These are phyloP conservation scores for Protomyces macrosporus DNA, from an alignment of 1,139 yeast genomes.

Conservation along the genomic window DNA sequence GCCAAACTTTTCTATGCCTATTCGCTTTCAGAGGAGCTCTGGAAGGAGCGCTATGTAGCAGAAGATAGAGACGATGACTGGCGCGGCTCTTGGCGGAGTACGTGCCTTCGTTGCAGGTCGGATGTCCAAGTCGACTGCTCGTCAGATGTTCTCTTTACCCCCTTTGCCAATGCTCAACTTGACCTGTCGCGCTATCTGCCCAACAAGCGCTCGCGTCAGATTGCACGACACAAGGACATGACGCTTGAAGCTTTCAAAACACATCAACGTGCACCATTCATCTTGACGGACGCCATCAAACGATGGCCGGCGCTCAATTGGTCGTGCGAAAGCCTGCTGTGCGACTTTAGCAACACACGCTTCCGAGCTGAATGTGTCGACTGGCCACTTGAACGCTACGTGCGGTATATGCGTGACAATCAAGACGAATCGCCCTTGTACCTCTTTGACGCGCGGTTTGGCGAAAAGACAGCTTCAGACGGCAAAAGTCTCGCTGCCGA, in stretches of 20 bases:
- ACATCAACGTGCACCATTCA: slow-evolving; percentile 61
- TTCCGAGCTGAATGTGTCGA: slow-evolving; percentile 82
- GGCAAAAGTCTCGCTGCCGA: slow-evolving; percentile 45
- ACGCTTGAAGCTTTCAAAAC: slow-evolving; percentile 44
- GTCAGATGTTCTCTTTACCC: slow-evolving; percentile 67
- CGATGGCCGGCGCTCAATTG: slow-evolving; percentile 60
- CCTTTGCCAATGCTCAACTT: slow-evolving; percentile 71
- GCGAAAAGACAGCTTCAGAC: slow-evolving; percentile 47
- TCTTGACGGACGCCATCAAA: slow-evolving; percentile 43
- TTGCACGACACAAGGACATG: slow-evolving; percentile 29
- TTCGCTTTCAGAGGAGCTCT: slow-evolving; percentile 65
- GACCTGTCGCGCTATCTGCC: slow-evolving; percentile 52
- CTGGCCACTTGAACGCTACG: slow-evolving; percentile 64
- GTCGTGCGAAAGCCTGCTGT: slow-evolving; percentile 49
- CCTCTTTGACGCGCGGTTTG: slow-evolving; percentile 61
- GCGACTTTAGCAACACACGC: slow-evolving; percentile 53
- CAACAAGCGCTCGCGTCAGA: slow-evolving; percentile 47
- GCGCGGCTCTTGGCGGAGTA: slow-evolving; percentile 70
- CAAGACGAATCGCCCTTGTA: slow-evolving; percentile 78
- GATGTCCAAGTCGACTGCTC: slow-evolving; percentile 45
- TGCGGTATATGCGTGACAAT: slow-evolving; percentile 57
- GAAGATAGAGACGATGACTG: slow-evolving; percentile 41
- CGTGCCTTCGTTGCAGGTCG: slow-evolving; percentile 47
- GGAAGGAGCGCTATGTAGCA: slow-evolving; percentile 54
- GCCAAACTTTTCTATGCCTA: slow-evolving; percentile 70